These are phyloP conservation scores for Leptographium flavum DNA, from an alignment of 2,329 filamentous ascomycete genomes.

Conservation along the genomic window DNA sequence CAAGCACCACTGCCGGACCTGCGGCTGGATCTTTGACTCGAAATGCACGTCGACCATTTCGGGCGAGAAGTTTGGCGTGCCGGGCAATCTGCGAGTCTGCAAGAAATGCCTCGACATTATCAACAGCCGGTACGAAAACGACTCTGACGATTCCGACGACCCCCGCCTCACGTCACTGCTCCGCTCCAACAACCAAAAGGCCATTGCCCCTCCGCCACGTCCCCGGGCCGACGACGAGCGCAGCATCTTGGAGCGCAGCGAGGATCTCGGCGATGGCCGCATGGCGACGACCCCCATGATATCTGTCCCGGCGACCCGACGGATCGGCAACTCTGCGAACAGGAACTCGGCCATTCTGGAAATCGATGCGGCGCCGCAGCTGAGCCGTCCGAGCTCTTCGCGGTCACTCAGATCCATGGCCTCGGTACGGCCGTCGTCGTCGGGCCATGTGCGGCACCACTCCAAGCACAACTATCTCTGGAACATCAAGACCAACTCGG, in stretches of 20 bases:
- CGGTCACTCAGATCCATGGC: constrained; percentile 69
- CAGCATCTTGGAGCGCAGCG: constrained; percentile 26
- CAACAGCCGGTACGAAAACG: constrained; percentile 74
- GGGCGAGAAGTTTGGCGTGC: constrained; percentile 75
- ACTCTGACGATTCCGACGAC: constrained; percentile 73
- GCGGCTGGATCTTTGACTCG: constrained; percentile 96
- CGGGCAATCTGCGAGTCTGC: constrained; percentile 74
- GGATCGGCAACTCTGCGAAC: constrained; percentile 57
- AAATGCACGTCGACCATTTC: constrained; percentile 90
- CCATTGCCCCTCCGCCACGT: constrained; percentile 17
- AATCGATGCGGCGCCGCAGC: constrained; percentile 68
- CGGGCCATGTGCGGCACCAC: constrained; percentile 67
- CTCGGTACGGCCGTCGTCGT: constrained; percentile 58
- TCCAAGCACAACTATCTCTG: constrained; percentile 77
- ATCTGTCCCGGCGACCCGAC: constrained; percentile 51
- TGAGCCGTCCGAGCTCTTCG: constrained; percentile 86
- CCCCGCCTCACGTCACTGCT: constrained; percentile 53
- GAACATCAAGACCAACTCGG: constrained; percentile 54
- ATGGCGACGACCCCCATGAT: constrained; percentile 55
- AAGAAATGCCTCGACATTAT: constrained; percentile 88
- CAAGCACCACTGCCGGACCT: constrained; percentile 92
- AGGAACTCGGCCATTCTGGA: constrained; percentile 81
- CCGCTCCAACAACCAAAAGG: constrained; percentile 34
- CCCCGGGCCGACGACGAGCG: constrained; percentile 25
- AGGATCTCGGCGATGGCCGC: constrained; percentile 32